Conservation (phyloP, 345 rosid genomes). For the Trapa bicornis region DNA sequence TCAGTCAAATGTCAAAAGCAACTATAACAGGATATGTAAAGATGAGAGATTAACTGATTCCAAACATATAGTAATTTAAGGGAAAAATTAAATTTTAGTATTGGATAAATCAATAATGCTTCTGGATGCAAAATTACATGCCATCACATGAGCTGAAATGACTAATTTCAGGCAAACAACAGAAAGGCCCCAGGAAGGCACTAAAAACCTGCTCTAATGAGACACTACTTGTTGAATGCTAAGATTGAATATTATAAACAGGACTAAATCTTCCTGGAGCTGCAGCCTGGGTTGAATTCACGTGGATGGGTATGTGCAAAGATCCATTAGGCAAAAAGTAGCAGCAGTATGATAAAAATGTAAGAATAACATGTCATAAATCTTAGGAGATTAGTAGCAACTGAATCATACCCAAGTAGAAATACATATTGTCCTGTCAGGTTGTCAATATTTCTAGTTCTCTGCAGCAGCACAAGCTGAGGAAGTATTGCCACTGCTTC, state of each 20-base stretch:
- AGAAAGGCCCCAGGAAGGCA: too few species aligned
- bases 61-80: neutral
- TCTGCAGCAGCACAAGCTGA: slow-evolving; percentile 68
- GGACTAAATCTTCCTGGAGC: too few species aligned
- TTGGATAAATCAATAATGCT: neutral
- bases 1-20: neutral
- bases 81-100: neutral
- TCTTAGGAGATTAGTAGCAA: neutral
- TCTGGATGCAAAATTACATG: neutral
- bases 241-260: too few species aligned
- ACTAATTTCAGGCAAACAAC: too few species aligned
- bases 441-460: slow-evolving; percentile 71
- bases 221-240: neutral
- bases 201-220: neutral
- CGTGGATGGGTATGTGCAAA: too few species aligned
- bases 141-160: neutral
- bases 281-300: too few species aligned
- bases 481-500: slow-evolving; percentile 83
- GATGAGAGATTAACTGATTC: neutral
- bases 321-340: too few species aligned
- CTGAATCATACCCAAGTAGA: slow-evolving; percentile 49
- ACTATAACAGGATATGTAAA: neutral
- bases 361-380: neutral
- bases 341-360: neutral
- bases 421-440: slow-evolving; percentile 66